Evolutionary conservation across 1,139 yeast genomes (phyloP), one percentile per base, ranked within the genome.

Genomic region (Hansenula sp.): DNA sequence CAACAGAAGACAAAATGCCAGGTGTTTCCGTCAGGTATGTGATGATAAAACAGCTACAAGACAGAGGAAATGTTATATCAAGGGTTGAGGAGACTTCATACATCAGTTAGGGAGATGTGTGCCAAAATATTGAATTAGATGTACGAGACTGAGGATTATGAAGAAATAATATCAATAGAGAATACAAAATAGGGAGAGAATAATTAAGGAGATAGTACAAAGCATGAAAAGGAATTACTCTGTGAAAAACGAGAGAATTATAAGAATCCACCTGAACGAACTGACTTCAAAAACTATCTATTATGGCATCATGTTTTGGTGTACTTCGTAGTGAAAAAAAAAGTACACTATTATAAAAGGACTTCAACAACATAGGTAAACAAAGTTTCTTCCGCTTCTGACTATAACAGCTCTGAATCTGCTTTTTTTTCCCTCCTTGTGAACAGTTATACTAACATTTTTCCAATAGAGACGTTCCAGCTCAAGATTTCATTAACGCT

Each of bases 401-500:
- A 28, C 5, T 11, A 28, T 28, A 11, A 28, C 13, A 28, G 31
- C 9, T 21, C 9, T 13, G 11, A n/a, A 11, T 28, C 31, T 12
- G 31, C 31, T 28, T n/a, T n/a, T 12, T 28, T 13, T 29, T 13
- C 40, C 29, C 21, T 36, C 32, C 38, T 25, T 41, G 16, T 38
- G 17, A 27, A 19, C 29, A 35, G 24, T 41, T 47, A 43, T 57
- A 57, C 61, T 53, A 56, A 52, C 60, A 45, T 39, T 25, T 32
- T 30, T 30, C 41, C 45, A 53, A 61, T 71, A 85, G 94, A 84
- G 99, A 93, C 97, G 99, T 93, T 77, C 96, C 98, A 79, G 99
- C 99, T 77, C 98, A 93, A 86, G 94, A 88, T 64, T 93, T 93
- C 83, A 93, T 93, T 77, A 90, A 89, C 82, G 96, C 98, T 77